phyloP scores from a whole-genome alignment of 164 flowering plant species.

The Nelumbo lutea region DNA sequence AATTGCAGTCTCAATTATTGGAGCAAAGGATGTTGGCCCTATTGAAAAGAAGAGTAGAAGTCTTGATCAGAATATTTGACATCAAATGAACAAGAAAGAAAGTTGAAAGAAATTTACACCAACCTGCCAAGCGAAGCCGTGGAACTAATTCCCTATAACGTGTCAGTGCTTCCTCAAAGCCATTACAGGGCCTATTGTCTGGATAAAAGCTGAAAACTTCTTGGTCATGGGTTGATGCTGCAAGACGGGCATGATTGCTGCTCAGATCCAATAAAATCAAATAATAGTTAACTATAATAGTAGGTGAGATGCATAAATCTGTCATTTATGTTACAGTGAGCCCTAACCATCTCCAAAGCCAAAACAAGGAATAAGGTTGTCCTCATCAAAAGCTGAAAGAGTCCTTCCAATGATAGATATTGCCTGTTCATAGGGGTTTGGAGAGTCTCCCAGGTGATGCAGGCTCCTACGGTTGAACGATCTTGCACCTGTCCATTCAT shows the following conservation, averaged over 20 bases:
- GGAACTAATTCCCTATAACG: conserved; percentile 62
- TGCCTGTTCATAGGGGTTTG: conserved; percentile 69
- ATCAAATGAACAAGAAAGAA: not conserved
- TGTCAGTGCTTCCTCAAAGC: conserved; percentile 48
- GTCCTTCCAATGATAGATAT: conserved; percentile 24
- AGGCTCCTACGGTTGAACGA: conserved; percentile 47
- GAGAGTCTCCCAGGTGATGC: conserved; percentile 47
- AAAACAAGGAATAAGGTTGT: conserved; percentile 33
- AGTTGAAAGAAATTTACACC: not conserved
- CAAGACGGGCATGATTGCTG: not conserved
- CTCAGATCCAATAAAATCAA: not conserved
- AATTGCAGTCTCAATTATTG: conserved; percentile 37
- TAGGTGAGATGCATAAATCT: not conserved
- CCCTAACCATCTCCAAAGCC: conserved; percentile 43
- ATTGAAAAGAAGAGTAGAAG: conserved; percentile 2
- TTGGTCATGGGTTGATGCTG: conserved; percentile 67
- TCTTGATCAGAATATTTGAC: not conserved
- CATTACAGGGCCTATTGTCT: conserved; percentile 39
- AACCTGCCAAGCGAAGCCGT: conserved; percentile 51
- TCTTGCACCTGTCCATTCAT: conserved; percentile 31
- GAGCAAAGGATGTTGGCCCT: conserved; percentile 54
- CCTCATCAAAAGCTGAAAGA: conserved; percentile 61
- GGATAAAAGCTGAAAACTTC: conserved; percentile 26
- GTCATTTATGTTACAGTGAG: not conserved
- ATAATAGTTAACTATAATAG: not conserved